Evolutionary conservation across 257 asterid genomes (phyloP), one percentile per base, ranked within the genome.

Genomic region (Solanum pennellii): DNA sequence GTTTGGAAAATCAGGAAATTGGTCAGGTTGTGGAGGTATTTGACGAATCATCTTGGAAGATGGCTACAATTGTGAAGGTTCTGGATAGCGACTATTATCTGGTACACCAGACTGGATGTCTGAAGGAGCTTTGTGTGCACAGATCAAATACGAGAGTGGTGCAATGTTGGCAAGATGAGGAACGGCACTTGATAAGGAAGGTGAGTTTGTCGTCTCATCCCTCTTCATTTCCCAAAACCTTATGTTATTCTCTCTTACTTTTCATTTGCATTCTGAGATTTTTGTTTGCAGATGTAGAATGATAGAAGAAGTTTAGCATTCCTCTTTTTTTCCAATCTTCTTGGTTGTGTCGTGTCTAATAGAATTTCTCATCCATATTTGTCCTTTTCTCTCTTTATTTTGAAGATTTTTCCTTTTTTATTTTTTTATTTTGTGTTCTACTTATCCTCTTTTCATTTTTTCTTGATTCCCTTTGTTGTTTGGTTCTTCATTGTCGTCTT

Each of bases 11-110:
- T 84, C 87, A 89, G 92, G 86, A 41, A 72, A 87, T 90, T 85
- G 92, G 93, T 68, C 91, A 87, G 77, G 91, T 92, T 85, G 87
- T 92, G 72, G 92, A 92, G 90, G 91, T 92, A 37, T 69, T 92
- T 83, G 89, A 85, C 23, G 76, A 85, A 80, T 86, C 35, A 42
- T 88, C 91, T 29, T 92, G 94, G 94, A 92, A 89, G 66, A 82
- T 86, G 91, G 94, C 92, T n/a, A 90, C 89, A 29, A 89, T 92
- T 45, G 80, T 90, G 9, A 90, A 85, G 89, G 91, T 92, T 83
- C 85, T 90, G 45, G 69, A 72, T 68, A 84, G 37, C 20, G 83
- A 87, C 65, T 60, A 82, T n/a, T 87, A 86, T 73, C 72, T 90
- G 85, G 92, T 90, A 52, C 82, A 89, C 76, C 86, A 88, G 62